phyloP scores from a whole-genome alignment of 192 early-diverging fungal species.

The Endogone sp. region DNA sequence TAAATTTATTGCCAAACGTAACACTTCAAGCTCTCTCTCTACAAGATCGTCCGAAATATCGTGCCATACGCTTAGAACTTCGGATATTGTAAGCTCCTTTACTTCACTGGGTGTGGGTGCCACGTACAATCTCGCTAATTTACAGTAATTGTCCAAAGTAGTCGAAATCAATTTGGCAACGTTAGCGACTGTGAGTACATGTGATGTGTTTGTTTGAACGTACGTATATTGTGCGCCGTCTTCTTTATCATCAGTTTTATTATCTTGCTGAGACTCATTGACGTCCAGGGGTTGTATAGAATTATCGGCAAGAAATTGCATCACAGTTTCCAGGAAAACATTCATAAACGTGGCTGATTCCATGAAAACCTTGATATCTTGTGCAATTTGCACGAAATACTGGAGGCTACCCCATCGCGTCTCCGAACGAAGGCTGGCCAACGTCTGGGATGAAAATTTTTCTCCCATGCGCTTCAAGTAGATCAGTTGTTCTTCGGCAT shows the following conservation, averaged over 20 bases:
- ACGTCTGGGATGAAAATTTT: not conserved
- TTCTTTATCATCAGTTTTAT: too few species aligned
- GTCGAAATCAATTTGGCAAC: not conserved
- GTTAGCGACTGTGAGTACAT: not conserved
- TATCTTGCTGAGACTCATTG: too few species aligned
- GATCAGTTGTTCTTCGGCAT: not conserved
- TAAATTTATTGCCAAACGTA: not conserved
- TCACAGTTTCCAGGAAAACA: not conserved
- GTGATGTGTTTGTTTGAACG: not conserved
- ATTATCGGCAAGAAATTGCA: not conserved
- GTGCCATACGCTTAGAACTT: not conserved
- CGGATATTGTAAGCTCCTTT: not conserved
- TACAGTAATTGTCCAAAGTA: not conserved
- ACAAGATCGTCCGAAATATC: not conserved
- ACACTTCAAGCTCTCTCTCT: not conserved
- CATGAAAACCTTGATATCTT: not conserved
- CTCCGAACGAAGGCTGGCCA: not conserved
- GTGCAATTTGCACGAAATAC: not conserved
- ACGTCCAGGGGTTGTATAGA: not conserved
- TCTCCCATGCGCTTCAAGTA: not conserved
- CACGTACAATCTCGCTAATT: not conserved
- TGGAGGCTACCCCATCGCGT: not conserved
- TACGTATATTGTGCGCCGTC: not conserved
- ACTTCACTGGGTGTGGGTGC: not conserved
- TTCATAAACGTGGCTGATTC: not conserved